Base-by-base conservation (phyloP, 2,329 filamentous ascomycete genomes). In the Thermothelomyces thermophilus region DNA sequence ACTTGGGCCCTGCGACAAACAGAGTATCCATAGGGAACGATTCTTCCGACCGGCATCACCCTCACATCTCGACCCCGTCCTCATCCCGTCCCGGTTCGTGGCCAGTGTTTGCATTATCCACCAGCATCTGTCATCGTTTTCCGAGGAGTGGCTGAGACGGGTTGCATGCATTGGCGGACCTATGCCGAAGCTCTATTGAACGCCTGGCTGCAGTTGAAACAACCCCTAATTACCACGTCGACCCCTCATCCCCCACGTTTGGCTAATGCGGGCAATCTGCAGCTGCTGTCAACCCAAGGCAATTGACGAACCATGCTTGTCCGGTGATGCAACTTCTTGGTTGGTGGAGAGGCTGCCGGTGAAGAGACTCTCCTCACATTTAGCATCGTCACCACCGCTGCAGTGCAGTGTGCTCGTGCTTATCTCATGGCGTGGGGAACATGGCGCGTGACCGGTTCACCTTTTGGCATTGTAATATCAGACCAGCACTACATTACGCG, bases 171-270 rank as follows among this genome's bases (percentile, higher is more conserved):
- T 37, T 41, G 35, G 35, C 28, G 34, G 30, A 44, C 50, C 49
- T 48, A 44, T 47, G 22, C 39, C 33, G 19, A 13, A 43, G 39
- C 49, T 51, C 16, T 44, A 47, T 47, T 35, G n/a, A 41, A 37
- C 14, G 16, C 13, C 35, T 19, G 6, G n/a, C 28, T 41, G 50
- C 46, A 48, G 40, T 40, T 37, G 37, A 46, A 50, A 50, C 43
- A 20, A 22, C 39, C 45, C 46, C 51, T 37, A n/a, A 31, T 31
- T 22, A 46, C 50, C n/a, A 48, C 52, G 31, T 34, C 24, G 52
- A 60, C 59, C 58, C 58, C 58, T 58, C 55, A 58, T 62, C 63
- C 63, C 63, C 64, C 62, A 65, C 63, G 63, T 64, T 63, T 56
- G 46, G 48, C 58, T 61, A 63, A 63, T 62, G 63, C 61, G 57